Evolutionary conservation across 2,329 filamentous ascomycete species (phyloP), one percentile per base, ranked within the genome.

Genomic region (Colletotrichum sublineola): DNA sequence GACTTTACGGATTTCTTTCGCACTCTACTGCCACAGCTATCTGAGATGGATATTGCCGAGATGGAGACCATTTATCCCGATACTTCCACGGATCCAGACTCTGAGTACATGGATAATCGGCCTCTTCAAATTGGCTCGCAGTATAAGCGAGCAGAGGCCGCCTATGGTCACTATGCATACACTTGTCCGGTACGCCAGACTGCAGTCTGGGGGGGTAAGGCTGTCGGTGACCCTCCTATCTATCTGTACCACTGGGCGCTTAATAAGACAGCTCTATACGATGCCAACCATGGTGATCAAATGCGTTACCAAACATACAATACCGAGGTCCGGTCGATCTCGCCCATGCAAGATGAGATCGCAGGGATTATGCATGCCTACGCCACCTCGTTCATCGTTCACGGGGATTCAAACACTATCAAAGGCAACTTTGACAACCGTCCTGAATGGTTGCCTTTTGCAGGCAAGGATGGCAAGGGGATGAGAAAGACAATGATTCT

Each of bases 161-260:
- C 87, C 0, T 89, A 89, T 56, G 86, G 83, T 0, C 85, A 89
- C 71, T 89, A 87, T 63, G 87, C 86, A 0, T 89, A 89, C 63
- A 83, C 87, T 0, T 83, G 84, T 0, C 87, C 87, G 0, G 86
- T 87, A 0, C 81, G 85, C 0, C 86, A 89, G 75, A 88, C 86
- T 0, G 86, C 84, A 7, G 61, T 67, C 29, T 75, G 71, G 74
- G 75, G 71, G 5, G 8, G 33, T 8, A 36, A 36, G 33, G 33
- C 33, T 8, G 33, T 8, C 8, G 33, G 8, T 36, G 66, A 77
- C 33, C 62, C 70, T 7, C 78, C 78, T 0, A 78, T 76, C 0
- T 81, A 77, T 20, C 58, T 80, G 0, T 80, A 80, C 40, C 77
- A 79, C 73, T 80, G 78, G 78, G 78, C 76, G 1, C 53, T 80